These are phyloP conservation scores for Thraustochytrium sp. DNA, from an alignment of 352 stramenopile genomes.

Conservation along the genomic window DNA sequence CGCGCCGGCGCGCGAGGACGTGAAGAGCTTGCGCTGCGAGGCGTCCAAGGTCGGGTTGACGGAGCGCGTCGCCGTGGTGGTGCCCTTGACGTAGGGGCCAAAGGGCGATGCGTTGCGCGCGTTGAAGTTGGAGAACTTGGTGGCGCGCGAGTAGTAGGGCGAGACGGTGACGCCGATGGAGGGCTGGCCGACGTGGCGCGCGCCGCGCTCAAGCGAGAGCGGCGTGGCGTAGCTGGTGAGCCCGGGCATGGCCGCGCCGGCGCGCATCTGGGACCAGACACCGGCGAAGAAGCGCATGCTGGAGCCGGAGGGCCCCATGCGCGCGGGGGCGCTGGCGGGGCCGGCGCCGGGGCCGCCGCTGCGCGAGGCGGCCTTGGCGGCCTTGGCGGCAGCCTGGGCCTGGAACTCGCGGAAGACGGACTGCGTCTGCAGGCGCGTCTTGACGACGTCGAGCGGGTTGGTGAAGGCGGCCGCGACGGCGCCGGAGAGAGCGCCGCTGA, in stretches of 20 bases:
- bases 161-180: neutral
- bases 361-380: neutral
- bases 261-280: neutral
- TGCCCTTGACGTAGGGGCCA: constrained; percentile 22
- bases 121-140: constrained; percentile 6
- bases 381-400: neutral
- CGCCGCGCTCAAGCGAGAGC: neutral
- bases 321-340: neutral
- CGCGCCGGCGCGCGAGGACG: too few species aligned
- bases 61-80: neutral
- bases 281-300: neutral
- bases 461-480: constrained; percentile 82
- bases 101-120: neutral
- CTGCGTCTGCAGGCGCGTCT: constrained; percentile 94
- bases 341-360: neutral
- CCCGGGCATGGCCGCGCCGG: neutral
- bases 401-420: neutral
- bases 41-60: neutral
- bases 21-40: neutral
- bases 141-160: constrained; percentile 36
- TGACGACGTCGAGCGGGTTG: constrained; percentile 96
- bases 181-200: constrained; percentile 6
- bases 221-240: neutral
- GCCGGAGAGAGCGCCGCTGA: constrained; percentile 84
- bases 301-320: too few species aligned